Conservation (phyloP, 1,284 basidiomycete genomes). For the Microbotryomycetes sp. region DNA sequence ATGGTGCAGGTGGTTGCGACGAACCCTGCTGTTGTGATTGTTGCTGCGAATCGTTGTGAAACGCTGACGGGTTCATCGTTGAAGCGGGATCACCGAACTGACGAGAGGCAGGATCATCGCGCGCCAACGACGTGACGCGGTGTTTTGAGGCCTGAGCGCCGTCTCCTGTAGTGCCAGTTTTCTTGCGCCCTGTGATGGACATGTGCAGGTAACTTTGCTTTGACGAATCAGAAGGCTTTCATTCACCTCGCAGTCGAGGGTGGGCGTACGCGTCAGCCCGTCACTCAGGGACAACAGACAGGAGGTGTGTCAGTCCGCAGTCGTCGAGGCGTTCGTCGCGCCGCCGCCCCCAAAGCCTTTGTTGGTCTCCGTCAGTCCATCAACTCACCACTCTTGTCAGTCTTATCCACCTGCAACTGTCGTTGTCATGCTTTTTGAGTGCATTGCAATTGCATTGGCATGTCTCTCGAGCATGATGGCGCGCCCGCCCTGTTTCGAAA, state of each 20-base stretch:
- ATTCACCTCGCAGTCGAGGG: too few species aligned
- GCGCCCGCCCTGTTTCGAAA: neutral
- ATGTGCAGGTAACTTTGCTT: too few species aligned
- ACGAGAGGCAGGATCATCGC: neutral
- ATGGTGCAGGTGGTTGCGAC: constrained; percentile 2
- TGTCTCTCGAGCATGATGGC: too few species aligned
- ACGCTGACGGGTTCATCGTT: constrained; percentile 8
- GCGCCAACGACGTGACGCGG: neutral
- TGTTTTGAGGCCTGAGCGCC: too few species aligned
- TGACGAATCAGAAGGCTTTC: too few species aligned
- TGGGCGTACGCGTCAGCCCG: too few species aligned
- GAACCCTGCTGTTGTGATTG: constrained; percentile 3
- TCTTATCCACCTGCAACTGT: neutral
- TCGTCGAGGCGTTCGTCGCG: neutral
- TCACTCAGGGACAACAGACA: too few species aligned
- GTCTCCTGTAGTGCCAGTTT: too few species aligned
- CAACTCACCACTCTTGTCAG: neutral
- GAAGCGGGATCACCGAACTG: too few species aligned
- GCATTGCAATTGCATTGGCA: neutral
- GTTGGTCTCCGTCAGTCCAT: constrained; percentile 3
- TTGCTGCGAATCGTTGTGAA: neutral
- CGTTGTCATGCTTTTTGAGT: neutral
- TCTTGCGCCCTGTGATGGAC: too few species aligned
- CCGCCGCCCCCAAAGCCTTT: neutral
- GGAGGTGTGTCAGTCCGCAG: too few species aligned